Evolutionary conservation across 2,329 filamentous ascomycete genomes (phyloP).

Genomic region (Colletotrichum lindemuthianum): DNA sequence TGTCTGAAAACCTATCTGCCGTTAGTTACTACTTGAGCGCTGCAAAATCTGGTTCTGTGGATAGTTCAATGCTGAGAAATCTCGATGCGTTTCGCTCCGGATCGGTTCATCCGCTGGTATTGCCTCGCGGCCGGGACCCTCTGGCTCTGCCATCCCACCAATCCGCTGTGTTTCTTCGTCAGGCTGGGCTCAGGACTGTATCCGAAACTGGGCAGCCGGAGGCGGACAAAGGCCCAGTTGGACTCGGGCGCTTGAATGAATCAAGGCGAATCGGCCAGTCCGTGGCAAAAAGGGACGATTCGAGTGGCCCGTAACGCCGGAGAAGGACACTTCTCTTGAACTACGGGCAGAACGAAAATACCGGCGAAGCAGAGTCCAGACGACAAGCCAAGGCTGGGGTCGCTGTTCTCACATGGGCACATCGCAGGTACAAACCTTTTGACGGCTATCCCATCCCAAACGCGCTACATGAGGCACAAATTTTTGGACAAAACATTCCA

Average conservation of each 20-base stretch:
- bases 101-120: neutral
- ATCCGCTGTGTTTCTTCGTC: neutral
- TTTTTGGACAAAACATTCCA: neutral
- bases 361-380: slow-evolving; percentile 5
- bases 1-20: no score
- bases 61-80: neutral
- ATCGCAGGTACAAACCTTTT: neutral
- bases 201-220: neutral
- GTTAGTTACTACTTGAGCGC: no score
- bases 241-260: slow-evolving; percentile 29
- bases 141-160: slow-evolving; percentile 15
- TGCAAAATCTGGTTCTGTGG: neutral
- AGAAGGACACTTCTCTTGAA: neutral
- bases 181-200: neutral
- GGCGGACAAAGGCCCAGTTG: slow-evolving; percentile 23
- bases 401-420: slow-evolving; percentile 19
- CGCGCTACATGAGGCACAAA: neutral
- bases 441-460: neutral
- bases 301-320: slow-evolving; percentile 36
- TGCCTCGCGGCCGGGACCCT: slow-evolving; percentile 5
- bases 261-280: slow-evolving; percentile 37
- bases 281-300: slow-evolving; percentile 37
- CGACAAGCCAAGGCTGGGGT: slow-evolving; percentile 8
- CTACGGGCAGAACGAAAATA: slow-evolving; percentile 1
- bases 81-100: slow-evolving; percentile 15